Evolutionary conservation across 1,139 yeast genomes (phyloP), one percentile per base, ranked within the genome.

Genomic region (Pichia sp.): DNA sequence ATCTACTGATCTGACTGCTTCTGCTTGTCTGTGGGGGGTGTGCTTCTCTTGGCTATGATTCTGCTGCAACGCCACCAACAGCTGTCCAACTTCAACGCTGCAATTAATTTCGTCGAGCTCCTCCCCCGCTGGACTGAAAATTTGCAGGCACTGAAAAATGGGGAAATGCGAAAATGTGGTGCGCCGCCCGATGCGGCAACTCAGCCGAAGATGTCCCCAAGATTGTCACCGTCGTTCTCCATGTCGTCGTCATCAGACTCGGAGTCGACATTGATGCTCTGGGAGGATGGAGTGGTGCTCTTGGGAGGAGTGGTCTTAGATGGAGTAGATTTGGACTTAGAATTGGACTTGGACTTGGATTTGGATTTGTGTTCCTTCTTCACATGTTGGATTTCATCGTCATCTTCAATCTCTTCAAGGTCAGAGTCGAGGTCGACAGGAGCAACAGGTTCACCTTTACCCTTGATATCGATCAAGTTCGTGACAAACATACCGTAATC

Each of bases 401-500:
- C n/a, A n/a, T n/a, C n/a, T n/a, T 34, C 42, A 9, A 10, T 35
- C 9, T 22, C 21, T n/a, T 22, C 35, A 15, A 18, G 14, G 15
- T 36, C 30, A 12, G 31, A 28, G 14, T 34, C 32, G 5, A 22
- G 8, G 12, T 32, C 45, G n/a, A n/a, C n/a, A n/a, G n/a, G n/a
- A n/a, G n/a, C n/a, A 6, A 18, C 12, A 20, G 15, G 24, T 6
- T 20, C 35, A 12, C 39, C 37, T 12, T 34, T 19, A 10, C 30
- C 37, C 4, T 38, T 17, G 9, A 42, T 19, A 15, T 40, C 37
- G 8, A 32, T 30, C 2, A 42, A 34, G 27, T 49, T 40, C 11
- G 52, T 44, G 9, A 49, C 46, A 40, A 37, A 43, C 17, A 44
- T 22, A 0, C 91, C 91, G 57, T 76, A 84, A 43, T 82, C 86